Conservation (phyloP, 768 basidiomycete genomes). For the Atractiella rhizophila region DNA sequence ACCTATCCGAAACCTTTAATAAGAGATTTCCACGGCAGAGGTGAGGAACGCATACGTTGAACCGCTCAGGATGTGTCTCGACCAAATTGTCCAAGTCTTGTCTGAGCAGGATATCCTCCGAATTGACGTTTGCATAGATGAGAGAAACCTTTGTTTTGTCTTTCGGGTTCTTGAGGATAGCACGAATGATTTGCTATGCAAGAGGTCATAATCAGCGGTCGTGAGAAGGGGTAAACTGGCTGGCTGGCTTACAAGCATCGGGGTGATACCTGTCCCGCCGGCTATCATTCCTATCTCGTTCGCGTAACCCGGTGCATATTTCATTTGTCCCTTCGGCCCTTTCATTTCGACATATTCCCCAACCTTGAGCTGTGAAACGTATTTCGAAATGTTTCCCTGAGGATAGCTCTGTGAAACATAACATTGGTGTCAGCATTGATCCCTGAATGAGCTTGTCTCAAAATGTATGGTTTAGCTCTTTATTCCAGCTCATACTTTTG, state of each 20-base stretch:
- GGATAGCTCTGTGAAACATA: constrained; percentile 49
- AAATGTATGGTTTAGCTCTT: not conserved
- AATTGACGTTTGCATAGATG: constrained; percentile 88
- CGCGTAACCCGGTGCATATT: constrained; percentile 47
- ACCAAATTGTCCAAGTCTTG: constrained; percentile 61
- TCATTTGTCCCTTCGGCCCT: constrained; percentile 89
- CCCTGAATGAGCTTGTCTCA: not conserved
- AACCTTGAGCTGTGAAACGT: constrained; percentile 53
- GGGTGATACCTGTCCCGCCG: constrained; percentile 93
- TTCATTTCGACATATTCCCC: constrained; percentile 75
- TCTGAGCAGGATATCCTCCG: constrained; percentile 74
- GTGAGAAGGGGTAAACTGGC: not conserved
- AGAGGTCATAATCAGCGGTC: not conserved
- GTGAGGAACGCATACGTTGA: too few species aligned
- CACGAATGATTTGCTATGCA: constrained; percentile 56
- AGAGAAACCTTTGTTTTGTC: constrained; percentile 62
- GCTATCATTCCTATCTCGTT: constrained; percentile 83
- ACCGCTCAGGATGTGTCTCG: constrained; percentile 35
- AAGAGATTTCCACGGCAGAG: too few species aligned
- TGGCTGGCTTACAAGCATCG: constrained; percentile 42
- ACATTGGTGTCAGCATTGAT: not conserved
- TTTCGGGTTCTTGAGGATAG: constrained; percentile 62
- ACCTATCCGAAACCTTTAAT: too few species aligned
- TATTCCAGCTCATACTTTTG: too few species aligned
- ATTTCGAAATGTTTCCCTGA: constrained; percentile 82